Percentiles rank a stretch among this genome's conserved stretches.
These are phyloP conservation scores for Acer saccharum DNA, from an alignment of 345 rosid species.

Conservation along the genomic window DNA sequence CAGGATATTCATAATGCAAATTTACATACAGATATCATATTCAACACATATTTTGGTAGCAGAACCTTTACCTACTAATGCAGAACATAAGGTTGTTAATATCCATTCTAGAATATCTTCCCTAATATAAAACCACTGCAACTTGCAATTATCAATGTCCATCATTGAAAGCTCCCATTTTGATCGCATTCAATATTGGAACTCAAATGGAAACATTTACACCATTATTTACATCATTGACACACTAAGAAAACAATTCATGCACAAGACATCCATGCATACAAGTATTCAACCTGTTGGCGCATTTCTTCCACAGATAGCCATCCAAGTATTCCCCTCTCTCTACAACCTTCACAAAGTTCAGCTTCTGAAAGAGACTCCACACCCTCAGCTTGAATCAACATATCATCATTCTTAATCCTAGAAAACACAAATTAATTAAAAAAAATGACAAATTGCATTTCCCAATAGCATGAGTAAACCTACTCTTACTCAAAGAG, in stretches of 20 bases:
- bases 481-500: not conserved
- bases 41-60: not conserved
- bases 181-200: not conserved
- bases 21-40: not conserved
- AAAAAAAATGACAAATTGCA: not conserved
- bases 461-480: too few species aligned
- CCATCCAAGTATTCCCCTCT: constrained; percentile 72
- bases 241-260: not conserved
- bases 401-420: constrained; percentile 69
- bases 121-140: not conserved
- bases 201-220: not conserved
- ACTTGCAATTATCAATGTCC: not conserved
- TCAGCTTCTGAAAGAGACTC: constrained; percentile 75
- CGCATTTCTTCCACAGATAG: constrained; percentile 76
- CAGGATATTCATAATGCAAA: not conserved
- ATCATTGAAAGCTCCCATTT: not conserved
- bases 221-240: not conserved
- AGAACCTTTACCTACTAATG: not conserved
- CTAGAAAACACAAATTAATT: constrained; percentile 23
- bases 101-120: not conserved
- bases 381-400: constrained; percentile 70
- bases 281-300: constrained; percentile 50
- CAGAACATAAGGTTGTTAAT: not conserved
- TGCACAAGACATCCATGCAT: not conserved
- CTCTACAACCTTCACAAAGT: constrained; percentile 79